These are phyloP conservation scores for Lyophyllum shimeji DNA, from an alignment of 768 basidiomycete species.

Conservation along the genomic window DNA sequence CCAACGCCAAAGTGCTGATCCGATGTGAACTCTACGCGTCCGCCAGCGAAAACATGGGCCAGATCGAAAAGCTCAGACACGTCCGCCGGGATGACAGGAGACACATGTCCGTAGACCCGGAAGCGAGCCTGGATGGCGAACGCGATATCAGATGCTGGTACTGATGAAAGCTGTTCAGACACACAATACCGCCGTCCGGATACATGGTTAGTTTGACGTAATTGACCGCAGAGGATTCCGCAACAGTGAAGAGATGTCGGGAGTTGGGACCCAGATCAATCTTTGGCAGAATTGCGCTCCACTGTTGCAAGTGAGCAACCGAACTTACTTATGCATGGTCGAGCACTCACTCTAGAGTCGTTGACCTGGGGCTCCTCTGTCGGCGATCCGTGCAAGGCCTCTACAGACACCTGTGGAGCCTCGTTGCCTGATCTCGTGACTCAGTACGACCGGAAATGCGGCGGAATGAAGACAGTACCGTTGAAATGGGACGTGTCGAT, in stretches of 20 bases:
- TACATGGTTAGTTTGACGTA: slow-evolving; percentile 93
- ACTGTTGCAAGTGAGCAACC: slow-evolving; percentile 44
- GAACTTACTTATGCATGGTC: not conserved
- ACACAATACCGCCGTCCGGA: slow-evolving; percentile 95
- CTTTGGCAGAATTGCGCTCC: slow-evolving; percentile 77
- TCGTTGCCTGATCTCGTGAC: slow-evolving; percentile 62
- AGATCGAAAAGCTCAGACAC: slow-evolving; percentile 66
- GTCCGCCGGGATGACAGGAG: slow-evolving; percentile 57
- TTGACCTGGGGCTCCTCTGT: slow-evolving; percentile 44
- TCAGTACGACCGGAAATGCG: not conserved
- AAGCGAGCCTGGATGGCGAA: slow-evolving; percentile 71
- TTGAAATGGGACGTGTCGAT: slow-evolving; percentile 95
- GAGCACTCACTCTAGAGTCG: slow-evolving; percentile 52
- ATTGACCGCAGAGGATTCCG: slow-evolving; percentile 52
- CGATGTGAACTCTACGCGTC: slow-evolving; percentile 78
- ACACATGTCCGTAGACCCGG: slow-evolving; percentile 83
- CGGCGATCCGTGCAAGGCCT: slow-evolving; percentile 48
- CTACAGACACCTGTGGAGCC: slow-evolving; percentile 79
- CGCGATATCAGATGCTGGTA: slow-evolving; percentile 9
- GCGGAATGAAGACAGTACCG: slow-evolving; percentile 42
- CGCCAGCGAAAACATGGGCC: slow-evolving; percentile 89
- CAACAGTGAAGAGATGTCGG: slow-evolving; percentile 84
- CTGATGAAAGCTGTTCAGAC: slow-evolving; percentile 25
- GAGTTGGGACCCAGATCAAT: slow-evolving; percentile 78
- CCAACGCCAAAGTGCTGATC: slow-evolving; percentile 97